Conservation (phyloP, 1,139 yeast species). For the Protomyces pachydermus region DNA sequence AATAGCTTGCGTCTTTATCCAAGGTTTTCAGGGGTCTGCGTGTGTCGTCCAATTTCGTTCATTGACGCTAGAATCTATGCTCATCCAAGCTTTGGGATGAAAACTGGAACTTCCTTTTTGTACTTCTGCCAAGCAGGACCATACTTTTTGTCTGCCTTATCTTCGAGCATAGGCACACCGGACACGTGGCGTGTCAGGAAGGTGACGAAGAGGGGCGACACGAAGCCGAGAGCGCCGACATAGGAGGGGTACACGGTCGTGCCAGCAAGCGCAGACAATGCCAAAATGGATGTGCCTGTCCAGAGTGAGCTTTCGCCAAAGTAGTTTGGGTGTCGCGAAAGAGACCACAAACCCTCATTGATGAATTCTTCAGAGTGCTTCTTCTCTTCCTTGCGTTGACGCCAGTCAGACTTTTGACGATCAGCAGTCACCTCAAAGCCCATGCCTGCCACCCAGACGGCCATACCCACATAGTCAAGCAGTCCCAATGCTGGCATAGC, state of each 20-base stretch:
- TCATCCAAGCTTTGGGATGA: not conserved
- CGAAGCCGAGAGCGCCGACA: constrained; percentile 17
- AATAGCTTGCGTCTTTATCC: too few relatives aligned
- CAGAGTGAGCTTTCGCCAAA: constrained; percentile 25
- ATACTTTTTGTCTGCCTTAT: constrained; percentile 16
- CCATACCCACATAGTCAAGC: constrained; percentile 11
- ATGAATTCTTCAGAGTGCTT: constrained; percentile 20
- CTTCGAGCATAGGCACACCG: constrained; percentile 24
- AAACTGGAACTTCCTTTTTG: not conserved
- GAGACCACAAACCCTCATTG: constrained; percentile 14
- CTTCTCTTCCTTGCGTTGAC: constrained; percentile 14
- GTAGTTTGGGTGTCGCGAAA: constrained; percentile 22
- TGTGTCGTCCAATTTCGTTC: too few relatives aligned
- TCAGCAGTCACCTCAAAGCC: constrained; percentile 22
- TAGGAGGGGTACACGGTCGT: constrained; percentile 13
- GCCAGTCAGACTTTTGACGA: constrained; percentile 22
- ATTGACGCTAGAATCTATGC: not conserved
- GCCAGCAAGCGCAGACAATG: constrained; percentile 1
- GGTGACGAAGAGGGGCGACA: constrained; percentile 15
- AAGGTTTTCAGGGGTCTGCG: too few relatives aligned
- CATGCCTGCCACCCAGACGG: constrained; percentile 21
- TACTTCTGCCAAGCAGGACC: constrained; percentile 8
- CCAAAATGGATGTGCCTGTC: constrained; percentile 18
- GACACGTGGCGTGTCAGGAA: constrained; percentile 20
- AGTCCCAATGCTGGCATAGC: constrained; percentile 17